Evolutionary conservation across 306 rosid species (phyloP), one percentile per base, ranked within the genome.

Genomic region (Pachyrhizus erosus): DNA sequence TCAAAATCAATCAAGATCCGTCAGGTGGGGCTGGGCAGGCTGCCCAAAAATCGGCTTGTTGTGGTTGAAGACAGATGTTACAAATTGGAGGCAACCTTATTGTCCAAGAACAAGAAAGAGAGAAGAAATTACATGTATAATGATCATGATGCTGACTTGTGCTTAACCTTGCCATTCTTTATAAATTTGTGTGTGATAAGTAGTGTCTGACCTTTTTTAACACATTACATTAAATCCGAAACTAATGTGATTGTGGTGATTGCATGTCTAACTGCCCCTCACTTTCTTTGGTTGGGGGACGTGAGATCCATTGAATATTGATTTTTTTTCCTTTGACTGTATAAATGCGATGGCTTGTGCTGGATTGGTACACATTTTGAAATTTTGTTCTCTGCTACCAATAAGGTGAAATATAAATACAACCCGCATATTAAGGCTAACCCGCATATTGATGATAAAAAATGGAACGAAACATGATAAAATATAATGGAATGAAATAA

Each of bases 41-140:
- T 74, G 85, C 93, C 5, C 94, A 86, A 80, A 93, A 88, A 80
- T 92, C 97, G 1, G 87, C 92, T 68, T 94, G 98, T 77, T 94
- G 98, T 83, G 97, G 97, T 68, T 92, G 81, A 88, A 43, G 77
- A 58, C 68, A 58, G 72, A 67, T 67, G 82, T 81, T 75, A 64
- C 61, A 73, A 33, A 34, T 78, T 79, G 75, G 62, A 62, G 82
- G 73, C 71, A 42, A 84, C 67, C 37, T 72, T 80, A 54, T 48
- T 68, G 69, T 67, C 70, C 75, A 74, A 70, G 79, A 48, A 51
- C 78, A 75, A 39, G 55, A 70, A 66, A 45, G 43, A 70, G 66
- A 74, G 62, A 86, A 81, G 75, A 80, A 81, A 86, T 88, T 88
- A 85, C 45, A 74, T 85, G 87, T 82, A 87, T 76, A 86, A 90